Conservation (phyloP, 345 rosid species). For the Gossypium ekmanianum region DNA sequence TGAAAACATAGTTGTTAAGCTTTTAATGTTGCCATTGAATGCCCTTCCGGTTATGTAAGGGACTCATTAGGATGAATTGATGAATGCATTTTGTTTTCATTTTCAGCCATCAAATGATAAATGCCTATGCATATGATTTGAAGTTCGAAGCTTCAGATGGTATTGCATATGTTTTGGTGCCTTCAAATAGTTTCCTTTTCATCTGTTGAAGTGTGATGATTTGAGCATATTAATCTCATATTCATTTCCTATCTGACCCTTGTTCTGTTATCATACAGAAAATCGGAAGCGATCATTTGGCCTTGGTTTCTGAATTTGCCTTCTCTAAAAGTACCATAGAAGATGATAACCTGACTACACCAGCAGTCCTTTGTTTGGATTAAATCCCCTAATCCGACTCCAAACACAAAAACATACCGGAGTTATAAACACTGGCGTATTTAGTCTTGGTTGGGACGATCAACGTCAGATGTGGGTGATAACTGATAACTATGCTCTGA, state of each 20-base stretch:
- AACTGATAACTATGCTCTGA: neutral
- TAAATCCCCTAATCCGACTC: neutral
- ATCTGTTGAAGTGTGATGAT: neutral
- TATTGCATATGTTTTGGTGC: neutral
- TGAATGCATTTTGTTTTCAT: neutral
- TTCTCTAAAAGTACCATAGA: slow-evolving; percentile 24
- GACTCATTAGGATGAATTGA: neutral
- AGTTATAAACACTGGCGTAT: neutral
- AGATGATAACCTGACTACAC: neutral
- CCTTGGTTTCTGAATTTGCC: slow-evolving; percentile 66
- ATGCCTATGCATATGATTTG: too few species aligned
- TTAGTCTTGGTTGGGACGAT: neutral
- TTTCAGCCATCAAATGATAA: neutral
- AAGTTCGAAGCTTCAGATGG: neutral
- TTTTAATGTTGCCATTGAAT: neutral
- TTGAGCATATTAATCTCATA: neutral
- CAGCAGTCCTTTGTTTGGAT: neutral
- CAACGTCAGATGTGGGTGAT: neutral
- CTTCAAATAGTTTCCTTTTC: neutral
- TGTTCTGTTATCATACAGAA: slow-evolving; percentile 35
- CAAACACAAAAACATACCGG: neutral
- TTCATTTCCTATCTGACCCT: neutral
- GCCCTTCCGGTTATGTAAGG: neutral
- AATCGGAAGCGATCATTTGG: slow-evolving; percentile 81
- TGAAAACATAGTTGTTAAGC: too few species aligned